Evolutionary conservation across 352 stramenopile species (phyloP), one percentile per base, ranked within the genome.

Genomic region (Globisporangium solare): DNA sequence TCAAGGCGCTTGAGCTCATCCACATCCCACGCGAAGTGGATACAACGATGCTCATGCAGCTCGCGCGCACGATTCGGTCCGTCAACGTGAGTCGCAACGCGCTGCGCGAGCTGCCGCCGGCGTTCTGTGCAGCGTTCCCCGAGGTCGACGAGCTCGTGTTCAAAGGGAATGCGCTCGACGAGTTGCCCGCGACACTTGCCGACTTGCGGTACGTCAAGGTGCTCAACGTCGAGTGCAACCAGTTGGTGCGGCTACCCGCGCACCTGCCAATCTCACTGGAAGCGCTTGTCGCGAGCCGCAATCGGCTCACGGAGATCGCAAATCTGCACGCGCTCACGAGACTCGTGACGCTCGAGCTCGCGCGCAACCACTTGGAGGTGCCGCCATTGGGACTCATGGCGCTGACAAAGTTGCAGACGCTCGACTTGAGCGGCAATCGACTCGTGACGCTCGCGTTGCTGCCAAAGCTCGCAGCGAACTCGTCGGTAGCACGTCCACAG

Each of bases 61-160:
- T 92, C 40, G 79, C 76, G 8, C 70, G 78, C 7, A 67, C 77
- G 18, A 80, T 92, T 35, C 58, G 56, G 12, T 73, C 66, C 6
- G 67, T 92, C 3, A 90, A 92, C 51, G 51, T 90, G 4, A 84
- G 76, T 56, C 79, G 73, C 35, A 92, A 92, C 53, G 72, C 76
- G 20, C 60, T 92, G 4, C 78, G 79, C 0, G 74, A 85, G 54
- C 43, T 92, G 15, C 74, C 79, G 0, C 31, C 67, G 2, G 40
- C 21, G n/a, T 90, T 92, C 56, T 64, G 80, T 32, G 51, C 45
- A 5, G 67, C 72, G 3, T 92, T 92, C 43, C 67, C 64, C 1
- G 72, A 88, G 50, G 70, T 66, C 1, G 72, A 87, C 14, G 70
- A 42, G 10, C 21, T 89, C 2, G 37, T 84, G 55, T 81, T 63